phyloP scores from a whole-genome alignment of 2,329 filamentous ascomycete species.

The Venturia aucupariae region DNA sequence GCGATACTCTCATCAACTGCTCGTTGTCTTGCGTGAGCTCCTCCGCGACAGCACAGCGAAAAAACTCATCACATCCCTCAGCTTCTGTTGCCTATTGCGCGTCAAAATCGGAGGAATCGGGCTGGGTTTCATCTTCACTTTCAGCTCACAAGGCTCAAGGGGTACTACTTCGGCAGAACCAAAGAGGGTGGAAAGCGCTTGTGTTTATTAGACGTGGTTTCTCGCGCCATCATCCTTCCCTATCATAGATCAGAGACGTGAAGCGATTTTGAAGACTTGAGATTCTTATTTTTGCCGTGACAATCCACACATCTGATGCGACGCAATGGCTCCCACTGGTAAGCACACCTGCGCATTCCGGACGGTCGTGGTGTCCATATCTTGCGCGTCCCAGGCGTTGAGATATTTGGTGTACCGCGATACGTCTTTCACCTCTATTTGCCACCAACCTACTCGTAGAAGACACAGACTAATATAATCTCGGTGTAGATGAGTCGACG shows the following conservation, averaged over 20 bases:
- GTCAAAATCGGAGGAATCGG: neutral
- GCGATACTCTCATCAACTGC: neutral
- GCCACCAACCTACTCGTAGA: neutral
- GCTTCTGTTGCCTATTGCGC: neutral
- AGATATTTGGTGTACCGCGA: neutral
- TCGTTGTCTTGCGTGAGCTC: neutral
- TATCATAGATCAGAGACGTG: constrained; percentile 8
- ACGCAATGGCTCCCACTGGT: constrained; percentile 2
- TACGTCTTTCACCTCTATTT: constrained; percentile 10
- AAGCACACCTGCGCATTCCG: constrained; percentile 8
- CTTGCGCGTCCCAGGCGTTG: neutral
- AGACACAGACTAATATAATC: constrained; percentile 22
- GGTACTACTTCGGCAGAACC: neutral
- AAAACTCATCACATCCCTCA: neutral
- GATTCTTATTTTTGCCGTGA: constrained; percentile 5
- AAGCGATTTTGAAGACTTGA: constrained; percentile 8
- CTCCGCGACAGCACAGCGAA: neutral
- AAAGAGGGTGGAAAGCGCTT: constrained; percentile 6
- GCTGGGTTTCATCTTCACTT: constrained; percentile 6
- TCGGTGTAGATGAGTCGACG: constrained; percentile 56
- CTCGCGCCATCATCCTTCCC: neutral
- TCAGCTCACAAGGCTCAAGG: neutral
- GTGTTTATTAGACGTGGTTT: constrained; percentile 4
- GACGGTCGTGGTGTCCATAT: neutral
- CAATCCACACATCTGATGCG: constrained; percentile 6